Evolutionary conservation across 1,284 basidiomycete genomes (phyloP), one percentile per base, ranked within the genome.

Genomic region (Ceratobasidium sp.): DNA sequence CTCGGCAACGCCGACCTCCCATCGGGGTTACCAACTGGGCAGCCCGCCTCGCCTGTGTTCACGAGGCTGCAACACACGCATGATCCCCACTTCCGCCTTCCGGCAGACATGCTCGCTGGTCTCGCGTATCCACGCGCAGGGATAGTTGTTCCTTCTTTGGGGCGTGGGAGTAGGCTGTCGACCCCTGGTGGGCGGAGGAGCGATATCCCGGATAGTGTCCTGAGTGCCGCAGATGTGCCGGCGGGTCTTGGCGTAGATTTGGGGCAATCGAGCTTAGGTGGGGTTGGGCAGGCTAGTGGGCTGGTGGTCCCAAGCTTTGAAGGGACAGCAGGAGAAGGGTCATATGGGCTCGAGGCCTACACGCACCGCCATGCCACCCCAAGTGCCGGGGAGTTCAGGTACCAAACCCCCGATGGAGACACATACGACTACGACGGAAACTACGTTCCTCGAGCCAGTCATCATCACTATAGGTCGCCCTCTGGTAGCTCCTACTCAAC

Each of bases 41-140:
- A 43, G 43, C 68, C 68, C 19, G 31, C 68, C 5, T 71, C 68
- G n/a, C 68, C 68, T 43, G 54, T 61, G 16, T 71, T 71, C 41
- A 39, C 54, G 13, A 71, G 54, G 31, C 31, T 71, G 27, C 68
- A 71, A 16, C 41, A 71, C 31, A 61, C 68, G 16, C 39, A 71
- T 49, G 68, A 71, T 61, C 68, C 68, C 31, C 39, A 71, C 37
- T 59, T 71, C 22, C 37, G 41, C 27, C 68, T 54, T 46, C 68
- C 68, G 3, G 14, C 39, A 16, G 56, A 71, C 41, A 9, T 49
- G 4, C 43, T 71, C 49, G 68, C 68, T 8, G 68, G 68, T 16
- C 56, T 71, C 34, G 22, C 68, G 24, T 71, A 71, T 24, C 68
- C 68, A 22, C 56, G 68, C 27, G 43, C 46, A 59, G 43, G 68